phyloP scores from a whole-genome alignment of 345 rosid species.

The Litchi chinensis region DNA sequence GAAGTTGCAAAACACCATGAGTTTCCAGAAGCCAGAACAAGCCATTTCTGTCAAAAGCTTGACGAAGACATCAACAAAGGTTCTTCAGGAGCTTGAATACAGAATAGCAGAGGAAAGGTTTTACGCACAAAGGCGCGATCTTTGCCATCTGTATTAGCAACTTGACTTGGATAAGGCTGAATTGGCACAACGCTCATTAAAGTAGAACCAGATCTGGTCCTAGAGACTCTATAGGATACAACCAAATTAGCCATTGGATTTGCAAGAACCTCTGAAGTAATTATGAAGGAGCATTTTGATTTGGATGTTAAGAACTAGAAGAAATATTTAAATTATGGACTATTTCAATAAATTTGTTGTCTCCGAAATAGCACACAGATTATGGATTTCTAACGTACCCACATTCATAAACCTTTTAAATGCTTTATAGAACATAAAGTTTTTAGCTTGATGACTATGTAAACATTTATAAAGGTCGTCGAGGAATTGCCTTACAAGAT shows the following conservation, averaged over 20 bases:
- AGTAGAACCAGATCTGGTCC: constrained; percentile 31
- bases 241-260: no score
- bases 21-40: constrained; percentile 31
- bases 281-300: constrained; percentile 45
- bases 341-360: no score
- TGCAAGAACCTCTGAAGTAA: no score
- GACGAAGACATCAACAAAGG: constrained; percentile 60
- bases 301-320: constrained; percentile 39
- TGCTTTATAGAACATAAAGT: background rate
- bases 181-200: constrained; percentile 32
- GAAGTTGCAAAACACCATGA: constrained; percentile 32
- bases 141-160: constrained; percentile 55
- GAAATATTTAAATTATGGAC: background rate
- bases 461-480: no score
- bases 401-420: background rate
- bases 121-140: constrained; percentile 56
- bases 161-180: constrained; percentile 65
- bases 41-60: constrained; percentile 41
- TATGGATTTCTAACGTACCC: background rate
- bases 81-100: constrained; percentile 69
- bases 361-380: background rate
- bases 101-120: constrained; percentile 64
- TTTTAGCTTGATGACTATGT: background rate
- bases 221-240: constrained; percentile 49
- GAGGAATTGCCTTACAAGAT: background rate